Percentiles rank a stretch among this genome's conserved stretches.
Conservation (phyloP, 768 basidiomycete genomes). For the Coprinopsis cinerea region DNA sequence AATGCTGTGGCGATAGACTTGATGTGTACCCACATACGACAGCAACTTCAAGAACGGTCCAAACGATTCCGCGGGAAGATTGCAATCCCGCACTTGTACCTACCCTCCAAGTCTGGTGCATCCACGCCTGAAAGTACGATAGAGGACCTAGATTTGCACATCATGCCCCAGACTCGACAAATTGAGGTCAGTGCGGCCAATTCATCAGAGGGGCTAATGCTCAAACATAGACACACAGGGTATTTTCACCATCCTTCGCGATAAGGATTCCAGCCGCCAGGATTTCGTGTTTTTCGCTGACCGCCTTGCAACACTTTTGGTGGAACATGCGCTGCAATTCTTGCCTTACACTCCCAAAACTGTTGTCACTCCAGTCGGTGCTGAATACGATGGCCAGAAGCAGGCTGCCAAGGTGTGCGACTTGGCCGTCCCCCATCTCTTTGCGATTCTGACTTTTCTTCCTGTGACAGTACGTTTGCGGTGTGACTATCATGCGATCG, state of each 20-base stretch:
- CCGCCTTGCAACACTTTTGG: slow-evolving; percentile 75
- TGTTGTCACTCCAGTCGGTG: slow-evolving; percentile 64
- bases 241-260: slow-evolving; percentile 82
- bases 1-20: slow-evolving; percentile 91
- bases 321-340: slow-evolving; percentile 78
- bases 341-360: slow-evolving; percentile 64
- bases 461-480: slow-evolving; percentile 70
- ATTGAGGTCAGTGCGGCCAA: slow-evolving; percentile 47
- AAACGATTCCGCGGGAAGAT: slow-evolving; percentile 70
- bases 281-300: slow-evolving; percentile 95
- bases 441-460: too few relatives aligned
- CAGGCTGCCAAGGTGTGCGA: slow-evolving; percentile 50
- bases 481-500: slow-evolving; percentile 87
- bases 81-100: slow-evolving; percentile 44
- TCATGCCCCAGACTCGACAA: slow-evolving; percentile 78
- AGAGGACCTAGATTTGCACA: slow-evolving; percentile 48
- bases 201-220: neutral
- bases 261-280: slow-evolving; percentile 60
- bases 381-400: slow-evolving; percentile 51
- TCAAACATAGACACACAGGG: slow-evolving; percentile 43
- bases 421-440: too few relatives aligned
- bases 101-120: slow-evolving; percentile 28
- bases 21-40: slow-evolving; percentile 84
- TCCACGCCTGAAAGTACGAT: slow-evolving; percentile 31
- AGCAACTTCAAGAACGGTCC: slow-evolving; percentile 76